Evolutionary conservation across 805 yeast species (phyloP).

Genomic region (Candida boleticola): DNA sequence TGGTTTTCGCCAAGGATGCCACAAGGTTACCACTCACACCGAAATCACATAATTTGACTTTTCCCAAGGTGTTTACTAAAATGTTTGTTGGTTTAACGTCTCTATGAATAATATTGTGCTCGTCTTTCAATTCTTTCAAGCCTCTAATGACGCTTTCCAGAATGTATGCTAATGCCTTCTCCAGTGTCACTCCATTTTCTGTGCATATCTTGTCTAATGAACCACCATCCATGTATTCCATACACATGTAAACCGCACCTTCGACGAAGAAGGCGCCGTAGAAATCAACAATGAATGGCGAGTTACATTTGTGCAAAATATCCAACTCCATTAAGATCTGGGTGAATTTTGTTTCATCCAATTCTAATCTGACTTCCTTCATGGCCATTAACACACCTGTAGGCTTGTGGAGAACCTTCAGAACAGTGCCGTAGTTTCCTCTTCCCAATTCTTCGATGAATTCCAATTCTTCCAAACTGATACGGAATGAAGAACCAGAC

Average conservation of each 20-base stretch:
- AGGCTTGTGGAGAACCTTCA: conserved; percentile 90
- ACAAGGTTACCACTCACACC: conserved; percentile 96
- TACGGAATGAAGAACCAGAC: conserved; percentile 82
- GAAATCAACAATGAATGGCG: conserved; percentile 91
- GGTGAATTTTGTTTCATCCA: conserved; percentile 90
- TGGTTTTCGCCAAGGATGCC: conserved; percentile 91
- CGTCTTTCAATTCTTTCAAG: conserved; percentile 78
- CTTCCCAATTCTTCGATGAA: conserved; percentile 87
- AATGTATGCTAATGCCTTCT: conserved; percentile 74
- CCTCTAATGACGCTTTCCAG: conserved; percentile 81
- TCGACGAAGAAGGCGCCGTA: conserved; percentile 97
- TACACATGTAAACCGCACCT: conserved; percentile 97
- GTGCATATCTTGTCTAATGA: conserved; percentile 85
- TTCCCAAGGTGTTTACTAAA: conserved; percentile 77
- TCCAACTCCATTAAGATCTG: conserved; percentile 97
- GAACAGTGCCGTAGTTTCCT: conserved; percentile 95
- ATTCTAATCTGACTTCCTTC: conserved; percentile 92
- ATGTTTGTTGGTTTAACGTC: conserved; percentile 97
- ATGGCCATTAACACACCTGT: conserved; percentile 93
- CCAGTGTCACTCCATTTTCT: conserved; percentile 55
- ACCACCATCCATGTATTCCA: conserved; percentile 97
- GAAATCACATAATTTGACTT: conserved; percentile 89
- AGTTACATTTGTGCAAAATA: conserved; percentile 84
- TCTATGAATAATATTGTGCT: conserved; percentile 89
- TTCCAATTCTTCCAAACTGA: conserved; percentile 80